Percentiles rank a stretch among this genome's conserved stretches.
phyloP scores from a whole-genome alignment of 2,329 filamentous ascomycete genomes.

The Botrytis galanthina region DNA sequence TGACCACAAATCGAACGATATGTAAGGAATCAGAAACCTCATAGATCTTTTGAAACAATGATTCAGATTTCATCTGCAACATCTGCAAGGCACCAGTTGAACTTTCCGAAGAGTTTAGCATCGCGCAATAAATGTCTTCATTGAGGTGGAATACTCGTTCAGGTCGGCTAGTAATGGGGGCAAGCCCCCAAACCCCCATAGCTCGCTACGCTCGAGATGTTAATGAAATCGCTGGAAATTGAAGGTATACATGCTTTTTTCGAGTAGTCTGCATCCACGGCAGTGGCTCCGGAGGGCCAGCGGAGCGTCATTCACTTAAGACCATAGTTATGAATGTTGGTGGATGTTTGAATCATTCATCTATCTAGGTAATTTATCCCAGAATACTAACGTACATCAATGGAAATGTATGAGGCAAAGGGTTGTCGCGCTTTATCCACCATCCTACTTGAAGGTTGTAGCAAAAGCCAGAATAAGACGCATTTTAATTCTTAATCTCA shows the following conservation, averaged over 20 bases:
- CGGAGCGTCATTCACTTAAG: background rate
- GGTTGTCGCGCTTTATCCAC: slow-evolving; percentile 38
- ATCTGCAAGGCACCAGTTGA: slow-evolving; percentile 7
- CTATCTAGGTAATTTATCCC: background rate
- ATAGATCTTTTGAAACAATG: background rate
- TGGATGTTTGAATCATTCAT: background rate
- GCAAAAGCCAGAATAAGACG: slow-evolving; percentile 37
- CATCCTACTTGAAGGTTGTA: slow-evolving; percentile 37
- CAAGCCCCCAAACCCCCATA: background rate
- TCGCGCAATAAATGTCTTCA: background rate
- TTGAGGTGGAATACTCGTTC: background rate
- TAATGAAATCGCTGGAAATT: background rate
- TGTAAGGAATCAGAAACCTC: background rate
- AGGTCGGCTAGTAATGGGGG: background rate
- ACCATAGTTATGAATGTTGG: background rate
- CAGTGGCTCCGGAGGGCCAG: background rate
- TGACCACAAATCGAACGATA: slow-evolving; percentile 2
- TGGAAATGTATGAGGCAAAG: slow-evolving; percentile 35
- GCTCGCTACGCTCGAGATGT: background rate
- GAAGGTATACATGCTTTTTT: background rate
- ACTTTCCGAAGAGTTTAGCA: background rate
- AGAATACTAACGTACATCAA: background rate
- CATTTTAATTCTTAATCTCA: slow-evolving; percentile 38
- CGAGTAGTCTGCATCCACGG: background rate
- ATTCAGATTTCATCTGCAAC: slow-evolving; percentile 2